Evolutionary conservation across 1,139 yeast genomes (phyloP).

Genomic region (Magnusiomyces fungicola): DNA sequence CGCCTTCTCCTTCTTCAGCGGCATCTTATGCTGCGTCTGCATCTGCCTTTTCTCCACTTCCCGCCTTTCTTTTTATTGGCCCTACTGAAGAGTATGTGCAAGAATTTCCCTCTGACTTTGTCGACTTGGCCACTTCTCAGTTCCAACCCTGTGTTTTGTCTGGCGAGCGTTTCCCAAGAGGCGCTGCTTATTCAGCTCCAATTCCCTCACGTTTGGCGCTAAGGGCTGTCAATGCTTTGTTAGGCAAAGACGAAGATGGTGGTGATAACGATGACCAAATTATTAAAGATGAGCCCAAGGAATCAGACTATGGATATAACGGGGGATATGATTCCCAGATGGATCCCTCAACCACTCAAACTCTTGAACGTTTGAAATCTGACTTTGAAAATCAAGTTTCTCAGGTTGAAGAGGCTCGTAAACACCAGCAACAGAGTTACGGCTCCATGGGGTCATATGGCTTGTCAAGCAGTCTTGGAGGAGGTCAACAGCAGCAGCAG

Average conservation of each 20-base stretch:
- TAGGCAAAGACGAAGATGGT: no score
- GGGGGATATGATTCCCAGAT: no score
- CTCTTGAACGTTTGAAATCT: no score
- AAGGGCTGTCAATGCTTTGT: background rate
- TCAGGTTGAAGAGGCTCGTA: no score
- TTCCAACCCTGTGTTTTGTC: background rate
- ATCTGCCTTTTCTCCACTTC: background rate
- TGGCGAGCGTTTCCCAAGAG: background rate
- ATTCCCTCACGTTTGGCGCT: background rate
- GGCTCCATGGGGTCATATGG: no score
- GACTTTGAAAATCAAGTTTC: no score
- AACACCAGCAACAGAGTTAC: no score
- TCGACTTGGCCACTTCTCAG: constrained; percentile 13
- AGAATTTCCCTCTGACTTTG: constrained; percentile 12
- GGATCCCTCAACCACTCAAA: no score
- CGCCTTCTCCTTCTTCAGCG: constrained; percentile 2
- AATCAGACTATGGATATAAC: no score
- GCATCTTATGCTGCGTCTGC: constrained; percentile 5
- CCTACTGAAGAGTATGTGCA: constrained; percentile 10
- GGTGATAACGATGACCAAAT: no score
- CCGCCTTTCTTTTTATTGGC: constrained; percentile 6
- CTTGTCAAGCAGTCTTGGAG: no score
- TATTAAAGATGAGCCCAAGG: no score
- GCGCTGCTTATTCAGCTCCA: background rate
- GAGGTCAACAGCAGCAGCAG: background rate